phyloP scores from a whole-genome alignment of 345 rosid genomes.

The Sisymbrium irio region DNA sequence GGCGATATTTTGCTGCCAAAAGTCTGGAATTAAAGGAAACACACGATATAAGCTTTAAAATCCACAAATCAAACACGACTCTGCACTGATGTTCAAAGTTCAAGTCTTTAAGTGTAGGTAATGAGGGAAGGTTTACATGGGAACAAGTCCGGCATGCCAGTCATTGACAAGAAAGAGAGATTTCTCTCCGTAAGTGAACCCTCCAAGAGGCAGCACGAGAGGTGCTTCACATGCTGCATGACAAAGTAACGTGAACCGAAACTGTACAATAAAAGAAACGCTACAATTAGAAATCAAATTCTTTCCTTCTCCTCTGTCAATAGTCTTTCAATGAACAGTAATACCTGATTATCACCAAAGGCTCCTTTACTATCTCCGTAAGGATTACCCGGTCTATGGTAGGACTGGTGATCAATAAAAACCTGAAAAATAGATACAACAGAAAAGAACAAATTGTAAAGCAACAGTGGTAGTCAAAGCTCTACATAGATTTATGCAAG shows the following conservation, averaged over 20 bases:
- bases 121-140: conserved; percentile 54
- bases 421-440: conserved; percentile 44
- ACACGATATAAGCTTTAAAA: background rate
- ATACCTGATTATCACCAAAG: conserved; percentile 93
- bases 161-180: conserved; percentile 91
- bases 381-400: conserved; percentile 90
- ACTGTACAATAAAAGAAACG: conserved; percentile 43
- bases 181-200: conserved; percentile 87
- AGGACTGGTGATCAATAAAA: conserved; percentile 81
- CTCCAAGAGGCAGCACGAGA: conserved; percentile 86
- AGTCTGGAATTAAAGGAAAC: conserved; percentile 47
- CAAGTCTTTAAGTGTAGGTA: background rate
- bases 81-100: background rate
- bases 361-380: conserved; percentile 86
- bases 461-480: background rate
- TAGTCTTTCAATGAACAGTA: background rate
- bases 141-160: conserved; percentile 97
- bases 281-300: background rate
- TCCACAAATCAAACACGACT: background rate
- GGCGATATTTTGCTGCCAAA: conserved; percentile 85
- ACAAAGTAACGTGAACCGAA: conserved; percentile 88
- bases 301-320: background rate
- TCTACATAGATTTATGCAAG: background rate
- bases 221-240: conserved; percentile 99
- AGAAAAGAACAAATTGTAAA: background rate